These are phyloP conservation scores for Purpureocillium lavendulum DNA, from an alignment of 2,329 filamentous ascomycete species.

Conservation along the genomic window DNA sequence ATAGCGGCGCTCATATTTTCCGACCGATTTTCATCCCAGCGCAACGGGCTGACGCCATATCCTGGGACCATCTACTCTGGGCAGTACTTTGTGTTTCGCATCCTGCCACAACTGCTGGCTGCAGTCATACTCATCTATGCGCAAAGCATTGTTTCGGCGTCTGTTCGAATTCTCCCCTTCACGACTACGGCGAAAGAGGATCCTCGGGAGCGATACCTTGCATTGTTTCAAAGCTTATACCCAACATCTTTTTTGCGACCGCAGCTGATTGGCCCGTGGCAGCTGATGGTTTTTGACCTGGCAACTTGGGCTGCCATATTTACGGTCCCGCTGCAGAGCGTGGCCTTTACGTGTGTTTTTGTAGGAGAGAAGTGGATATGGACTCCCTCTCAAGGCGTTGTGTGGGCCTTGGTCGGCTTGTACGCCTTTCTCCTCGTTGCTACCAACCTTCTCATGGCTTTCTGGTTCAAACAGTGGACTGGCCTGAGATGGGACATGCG, in stretches of 20 bases:
- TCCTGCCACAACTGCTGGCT: slow-evolving; percentile 72
- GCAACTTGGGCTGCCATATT: slow-evolving; percentile 73
- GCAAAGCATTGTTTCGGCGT: slow-evolving; percentile 63
- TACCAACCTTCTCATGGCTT: slow-evolving; percentile 44
- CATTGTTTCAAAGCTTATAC: slow-evolving; percentile 60
- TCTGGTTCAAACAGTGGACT: slow-evolving; percentile 57
- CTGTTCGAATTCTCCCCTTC: slow-evolving; percentile 74
- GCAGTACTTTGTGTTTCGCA: slow-evolving; percentile 78
- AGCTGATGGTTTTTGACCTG: slow-evolving; percentile 57
- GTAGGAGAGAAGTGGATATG: slow-evolving; percentile 61
- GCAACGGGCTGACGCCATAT: slow-evolving; percentile 62
- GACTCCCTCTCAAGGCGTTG: slow-evolving; percentile 68
- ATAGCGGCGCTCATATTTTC: slow-evolving; percentile 63
- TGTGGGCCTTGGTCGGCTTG: slow-evolving; percentile 68
- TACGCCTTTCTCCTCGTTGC: slow-evolving; percentile 61
- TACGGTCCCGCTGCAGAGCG: slow-evolving; percentile 72
- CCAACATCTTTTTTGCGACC: slow-evolving; percentile 61
- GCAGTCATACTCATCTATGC: slow-evolving; percentile 67
- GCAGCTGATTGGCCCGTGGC: slow-evolving; percentile 50
- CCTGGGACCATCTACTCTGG: slow-evolving; percentile 56
- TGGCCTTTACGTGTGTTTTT: slow-evolving; percentile 59
- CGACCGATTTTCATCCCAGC: slow-evolving; percentile 56
- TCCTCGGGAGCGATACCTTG: slow-evolving; percentile 49
- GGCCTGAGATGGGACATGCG: slow-evolving; percentile 80
- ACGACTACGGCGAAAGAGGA: slow-evolving; percentile 63